phyloP scores from a whole-genome alignment of 176 grass and related monocot species.

The Pontederia crassipes region DNA sequence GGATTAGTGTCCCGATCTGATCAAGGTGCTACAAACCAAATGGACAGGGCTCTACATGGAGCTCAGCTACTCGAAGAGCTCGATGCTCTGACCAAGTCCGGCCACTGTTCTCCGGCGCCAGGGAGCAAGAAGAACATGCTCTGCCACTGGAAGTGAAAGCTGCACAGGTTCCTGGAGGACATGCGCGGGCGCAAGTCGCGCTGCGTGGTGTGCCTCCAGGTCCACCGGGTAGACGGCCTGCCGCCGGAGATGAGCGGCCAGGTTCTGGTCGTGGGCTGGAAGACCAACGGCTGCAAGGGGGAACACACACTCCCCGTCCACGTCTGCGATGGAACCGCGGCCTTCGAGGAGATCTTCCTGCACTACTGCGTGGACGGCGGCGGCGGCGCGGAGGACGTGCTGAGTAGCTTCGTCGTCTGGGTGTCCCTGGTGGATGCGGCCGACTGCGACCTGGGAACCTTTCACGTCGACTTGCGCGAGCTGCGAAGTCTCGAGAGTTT shows the following conservation, averaged over 20 bases:
- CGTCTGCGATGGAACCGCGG: constrained; percentile 29
- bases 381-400: constrained; percentile 25
- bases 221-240: constrained; percentile 59
- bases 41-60: constrained; percentile 36
- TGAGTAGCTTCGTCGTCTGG: constrained; percentile 59
- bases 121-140: constrained; percentile 18
- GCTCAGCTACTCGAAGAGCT: constrained; percentile 51
- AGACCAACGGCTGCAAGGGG: constrained; percentile 48
- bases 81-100: constrained; percentile 42
- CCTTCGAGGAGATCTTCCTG: constrained; percentile 79
- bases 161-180: constrained; percentile 33
- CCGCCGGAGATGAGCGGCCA: constrained; percentile 35
- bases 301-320: constrained; percentile 57
- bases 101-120: constrained; percentile 19
- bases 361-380: constrained; percentile 32
- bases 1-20: neutral
- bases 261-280: constrained; percentile 64
- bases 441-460: constrained; percentile 48
- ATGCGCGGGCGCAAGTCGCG: constrained; percentile 33
- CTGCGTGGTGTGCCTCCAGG: constrained; percentile 77
- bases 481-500: constrained; percentile 22
- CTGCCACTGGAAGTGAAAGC: constrained; percentile 46
- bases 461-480: constrained; percentile 57
- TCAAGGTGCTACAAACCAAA: neutral
- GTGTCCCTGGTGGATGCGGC: constrained; percentile 50